Evolutionary conservation across 208 protist genomes (phyloP), one percentile per base, ranked within the genome.

Genomic region (Acanthamoeba sp.): DNA sequence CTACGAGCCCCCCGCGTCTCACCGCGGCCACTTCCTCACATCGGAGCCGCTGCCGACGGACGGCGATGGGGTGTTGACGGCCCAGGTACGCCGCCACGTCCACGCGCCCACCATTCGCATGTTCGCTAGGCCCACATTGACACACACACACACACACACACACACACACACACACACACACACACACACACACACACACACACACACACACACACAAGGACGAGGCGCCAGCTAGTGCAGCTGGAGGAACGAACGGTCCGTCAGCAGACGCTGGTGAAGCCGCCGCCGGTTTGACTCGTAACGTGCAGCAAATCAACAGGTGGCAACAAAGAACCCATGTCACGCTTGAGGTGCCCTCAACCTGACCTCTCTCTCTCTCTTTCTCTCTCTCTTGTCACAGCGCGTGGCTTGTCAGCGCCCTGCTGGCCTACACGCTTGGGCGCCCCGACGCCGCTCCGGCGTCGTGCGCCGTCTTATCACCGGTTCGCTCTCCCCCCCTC

Each of bases 231-330:
- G 42, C 73, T 45, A n/a, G 42, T 84, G 27, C 36, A 45, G 27
- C 73, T 57, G 73, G 38, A 42, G 18, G 27, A 12, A 32, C 34
- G 27, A 16, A 73, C n/a, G 64, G n/a, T 38, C 64, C 16, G 16
- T 24, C 64, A 73, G n/a, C 29, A 10, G 64, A 73, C 27, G 20
- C 22, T 6, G 27, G 62, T 32, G 66, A 40, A 18, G 36, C 29
- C 9, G 66, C 36, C 73, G 55, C 73, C 14, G 73, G 40, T 24
- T 40, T 84, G 24, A 5, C 50, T 9, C 40, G 24, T 9, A 48
- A 45, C 14, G 40, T 84, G 42, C 18, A 84, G 40, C 73, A 55
- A 5, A 84, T 84, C 73, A 84, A 52, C 73, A 55, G 73, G 73
- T 76, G n/a, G n/a, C n/a, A n/a, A n/a, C n/a, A n/a, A n/a, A n/a